phyloP scores from a whole-genome alignment of 371 early-diverging fungal genomes.

The Synchytrium microbalum region DNA sequence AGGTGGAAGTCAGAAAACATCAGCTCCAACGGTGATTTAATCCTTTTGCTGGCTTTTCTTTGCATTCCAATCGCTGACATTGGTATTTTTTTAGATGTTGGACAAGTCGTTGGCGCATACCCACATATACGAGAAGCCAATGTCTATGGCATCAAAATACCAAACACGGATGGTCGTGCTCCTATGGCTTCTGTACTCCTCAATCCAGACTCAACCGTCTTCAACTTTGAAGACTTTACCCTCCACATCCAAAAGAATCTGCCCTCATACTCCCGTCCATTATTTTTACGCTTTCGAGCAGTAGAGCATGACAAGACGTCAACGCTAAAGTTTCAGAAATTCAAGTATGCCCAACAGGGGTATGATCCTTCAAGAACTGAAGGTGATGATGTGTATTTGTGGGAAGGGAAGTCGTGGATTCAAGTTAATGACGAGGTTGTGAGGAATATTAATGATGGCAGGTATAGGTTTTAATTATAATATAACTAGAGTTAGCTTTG shows the following conservation, averaged over 20 bases:
- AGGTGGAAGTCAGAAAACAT: slow-evolving; percentile 67
- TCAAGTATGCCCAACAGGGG: slow-evolving; percentile 16
- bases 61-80: not conserved
- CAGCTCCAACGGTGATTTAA: slow-evolving; percentile 39
- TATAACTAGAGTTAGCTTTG: no score
- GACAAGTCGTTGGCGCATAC: not conserved
- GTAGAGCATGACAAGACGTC: slow-evolving; percentile 16
- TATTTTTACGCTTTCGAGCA: slow-evolving; percentile 11
- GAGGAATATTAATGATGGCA: not conserved
- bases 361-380: slow-evolving; percentile 15
- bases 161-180: slow-evolving; percentile 54
- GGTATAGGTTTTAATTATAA: slow-evolving; percentile 4
- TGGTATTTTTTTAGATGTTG: not conserved
- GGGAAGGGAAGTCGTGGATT: slow-evolving; percentile 3
- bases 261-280: slow-evolving; percentile 13
- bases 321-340: slow-evolving; percentile 19
- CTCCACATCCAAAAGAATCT: not conserved
- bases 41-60: not conserved
- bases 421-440: not conserved
- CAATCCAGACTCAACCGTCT: not conserved
- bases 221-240: slow-evolving; percentile 10
- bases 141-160: slow-evolving; percentile 30
- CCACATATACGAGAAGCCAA: not conserved
- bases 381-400: slow-evolving; percentile 9
- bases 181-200: slow-evolving; percentile 62